A percentile compares a stretch with the other conserved stretches of the same genome.
These are phyloP conservation scores for Metschnikowia noctiluminum DNA, from an alignment of 805 yeast genomes.

Conservation along the genomic window DNA sequence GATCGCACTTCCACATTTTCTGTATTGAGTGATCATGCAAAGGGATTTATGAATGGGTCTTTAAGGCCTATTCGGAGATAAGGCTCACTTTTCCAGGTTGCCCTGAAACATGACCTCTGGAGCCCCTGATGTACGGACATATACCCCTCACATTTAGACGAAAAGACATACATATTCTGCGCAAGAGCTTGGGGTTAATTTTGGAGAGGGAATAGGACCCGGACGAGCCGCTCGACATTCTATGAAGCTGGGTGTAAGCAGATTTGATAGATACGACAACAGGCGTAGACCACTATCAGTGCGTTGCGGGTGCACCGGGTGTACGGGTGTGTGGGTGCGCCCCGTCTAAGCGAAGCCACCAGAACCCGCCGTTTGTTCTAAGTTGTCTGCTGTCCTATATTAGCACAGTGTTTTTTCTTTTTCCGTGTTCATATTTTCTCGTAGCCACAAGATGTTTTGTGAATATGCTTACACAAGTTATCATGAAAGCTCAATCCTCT, in stretches of 20 bases:
- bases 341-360: neutral
- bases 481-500: no score
- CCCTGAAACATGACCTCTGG: no score
- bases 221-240: constrained; percentile 14
- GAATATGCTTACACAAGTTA: no score
- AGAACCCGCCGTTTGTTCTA: neutral
- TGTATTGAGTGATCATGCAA: neutral
- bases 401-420: neutral
- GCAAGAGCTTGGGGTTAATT: constrained; percentile 44
- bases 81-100: no score
- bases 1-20: no score
- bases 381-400: neutral
- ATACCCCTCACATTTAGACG: no score
- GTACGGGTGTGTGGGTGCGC: neutral
- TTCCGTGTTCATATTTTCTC: no score
- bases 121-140: no score
- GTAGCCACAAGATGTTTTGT: no score
- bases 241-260: neutral
- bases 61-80: neutral
- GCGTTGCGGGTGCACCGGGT: neutral
- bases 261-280: no score
- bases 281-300: neutral
- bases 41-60: neutral
- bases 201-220: constrained; percentile 37
- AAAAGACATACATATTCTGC: constrained; percentile 38